Evolutionary conservation across 108 stramenopile genomes (phyloP), one percentile per base, ranked within the genome.

Genomic region (Nannochloropsis gaditana): DNA sequence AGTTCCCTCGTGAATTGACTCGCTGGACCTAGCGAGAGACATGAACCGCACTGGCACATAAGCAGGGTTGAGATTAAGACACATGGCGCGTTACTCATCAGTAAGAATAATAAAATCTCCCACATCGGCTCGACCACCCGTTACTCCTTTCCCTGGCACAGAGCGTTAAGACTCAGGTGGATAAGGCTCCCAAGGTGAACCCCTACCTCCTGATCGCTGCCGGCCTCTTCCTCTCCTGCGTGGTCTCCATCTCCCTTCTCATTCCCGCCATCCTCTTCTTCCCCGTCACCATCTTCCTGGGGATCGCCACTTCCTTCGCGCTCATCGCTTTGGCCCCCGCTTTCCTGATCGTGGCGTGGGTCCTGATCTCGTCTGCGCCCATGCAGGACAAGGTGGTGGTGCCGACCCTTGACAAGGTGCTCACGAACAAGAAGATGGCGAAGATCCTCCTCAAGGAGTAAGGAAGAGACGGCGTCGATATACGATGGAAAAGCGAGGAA

Each of bases 231-330:
- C 59, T 73, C 59, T 73, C 59, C 3, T 73, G 59, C 59, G n/a
- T 73, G 19, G n/a, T 73, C 59, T 73, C 59, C 59, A 73, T 73
- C 19, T 73, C 19, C 59, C 59, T 73, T 3, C 59, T 73, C 59
- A n/a, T 73, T 2, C 59, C 59, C 19, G 59, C 59, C 59, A n/a
- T 73, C 19, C 4, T 73, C 59, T 73, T 73, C 59, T 73, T 73
- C 59, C 59, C 59, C 59, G 59, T 73, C 59, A 73, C 59, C 59
- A 73, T 73, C 59, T 73, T 73, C 59, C 59, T 73, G 59, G 59
- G 59, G 15, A n/a, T 73, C 59, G 59, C 59, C 0, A 73, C 59
- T 4, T 73, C 59, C 19, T 73, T 73, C n/a, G 59, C 59, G 59
- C 59, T 73, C 59, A 73, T 73, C n/a, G 59, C 59, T 2, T 73